These are phyloP conservation scores for Beauveria scarabaeidicola DNA, from an alignment of 2,329 filamentous ascomycete genomes.

Conservation along the genomic window DNA sequence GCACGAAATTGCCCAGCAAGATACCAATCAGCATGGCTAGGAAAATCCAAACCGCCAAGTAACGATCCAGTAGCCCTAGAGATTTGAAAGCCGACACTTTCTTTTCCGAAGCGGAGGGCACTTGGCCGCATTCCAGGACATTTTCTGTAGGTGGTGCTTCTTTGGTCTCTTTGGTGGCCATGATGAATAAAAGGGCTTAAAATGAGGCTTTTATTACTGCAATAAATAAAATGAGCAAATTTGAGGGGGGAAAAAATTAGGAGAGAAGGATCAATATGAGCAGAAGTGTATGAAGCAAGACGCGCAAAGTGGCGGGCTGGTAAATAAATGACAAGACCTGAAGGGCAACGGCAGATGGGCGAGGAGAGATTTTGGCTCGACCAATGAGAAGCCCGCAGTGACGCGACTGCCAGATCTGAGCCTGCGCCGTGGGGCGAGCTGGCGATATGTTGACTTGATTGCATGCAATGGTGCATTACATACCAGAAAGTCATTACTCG, in stretches of 20 bases:
- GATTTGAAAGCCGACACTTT: conserved; percentile 34
- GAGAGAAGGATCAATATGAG: background rate
- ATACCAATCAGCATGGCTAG: conserved; percentile 65
- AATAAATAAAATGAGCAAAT: too few relatives aligned
- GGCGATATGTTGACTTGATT: background rate
- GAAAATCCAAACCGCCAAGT: conserved; percentile 60
- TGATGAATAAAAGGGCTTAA: background rate
- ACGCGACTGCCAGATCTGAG: background rate
- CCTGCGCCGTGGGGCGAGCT: background rate
- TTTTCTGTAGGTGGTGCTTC: background rate
- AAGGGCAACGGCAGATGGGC: background rate
- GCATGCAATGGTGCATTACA: background rate
- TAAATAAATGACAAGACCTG: background rate
- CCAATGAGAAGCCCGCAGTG: conserved; percentile 4
- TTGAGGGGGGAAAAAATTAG: background rate
- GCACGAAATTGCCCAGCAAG: conserved; percentile 60
- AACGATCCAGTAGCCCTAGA: conserved; percentile 46
- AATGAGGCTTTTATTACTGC: too few relatives aligned
- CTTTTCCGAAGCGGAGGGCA: background rate
- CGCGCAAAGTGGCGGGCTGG: background rate
- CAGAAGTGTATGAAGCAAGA: background rate
- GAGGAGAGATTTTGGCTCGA: background rate
- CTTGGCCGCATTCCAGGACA: background rate
- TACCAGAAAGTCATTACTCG: too few relatives aligned
- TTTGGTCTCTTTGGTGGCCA: background rate